Percentiles rank a stretch among this genome's conserved stretches.
Evolutionary conservation across 2,329 filamentous ascomycete genomes (phyloP).

Genomic region (Fusarium stilboides): DNA sequence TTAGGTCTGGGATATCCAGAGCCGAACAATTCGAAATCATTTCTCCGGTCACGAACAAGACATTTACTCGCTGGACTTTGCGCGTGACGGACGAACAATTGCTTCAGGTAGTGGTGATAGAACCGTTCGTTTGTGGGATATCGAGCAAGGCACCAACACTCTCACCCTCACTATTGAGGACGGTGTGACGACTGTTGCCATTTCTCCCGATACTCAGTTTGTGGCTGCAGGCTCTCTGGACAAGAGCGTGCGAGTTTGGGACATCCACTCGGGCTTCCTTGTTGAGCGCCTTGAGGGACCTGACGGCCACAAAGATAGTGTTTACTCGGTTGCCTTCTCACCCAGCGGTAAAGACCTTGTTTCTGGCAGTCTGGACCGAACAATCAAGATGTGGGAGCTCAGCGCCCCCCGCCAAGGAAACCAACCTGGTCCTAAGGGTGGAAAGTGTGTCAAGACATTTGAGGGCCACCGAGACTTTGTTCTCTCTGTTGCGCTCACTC

Average conservation of each 20-base stretch:
- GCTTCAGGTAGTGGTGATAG: conserved; percentile 95
- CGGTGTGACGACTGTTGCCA: conserved; percentile 96
- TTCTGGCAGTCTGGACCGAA: conserved; percentile 95
- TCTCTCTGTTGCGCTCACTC: conserved; percentile 93
- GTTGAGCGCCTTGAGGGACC: conserved; percentile 93
- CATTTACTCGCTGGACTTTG: conserved; percentile 97
- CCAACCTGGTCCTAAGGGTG: conserved; percentile 80
- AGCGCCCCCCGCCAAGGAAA: conserved; percentile 78
- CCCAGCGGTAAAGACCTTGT: conserved; percentile 94
- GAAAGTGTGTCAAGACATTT: conserved; percentile 96
- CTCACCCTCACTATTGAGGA: conserved; percentile 94
- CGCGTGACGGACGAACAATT: conserved; percentile 92
- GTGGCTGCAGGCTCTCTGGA: conserved; percentile 96
- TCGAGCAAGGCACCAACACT: conserved; percentile 85
- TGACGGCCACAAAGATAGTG: conserved; percentile 95
- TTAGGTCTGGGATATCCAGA: conserved; percentile 94
- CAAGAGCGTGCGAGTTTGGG: conserved; percentile 98
- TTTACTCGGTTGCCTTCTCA: conserved; percentile 96
- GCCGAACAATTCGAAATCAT: conserved; percentile 87
- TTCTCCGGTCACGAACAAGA: conserved; percentile 99
- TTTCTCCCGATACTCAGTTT: conserved; percentile 94
- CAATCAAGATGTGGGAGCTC: conserved; percentile 99
- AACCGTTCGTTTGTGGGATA: conserved; percentile 96
- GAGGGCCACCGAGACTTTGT: conserved; percentile 99
- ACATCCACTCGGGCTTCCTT: conserved; percentile 86